Evolutionary conservation across 805 yeast species (phyloP).

Genomic region (Zygosaccharomyces pseudorouxii): DNA sequence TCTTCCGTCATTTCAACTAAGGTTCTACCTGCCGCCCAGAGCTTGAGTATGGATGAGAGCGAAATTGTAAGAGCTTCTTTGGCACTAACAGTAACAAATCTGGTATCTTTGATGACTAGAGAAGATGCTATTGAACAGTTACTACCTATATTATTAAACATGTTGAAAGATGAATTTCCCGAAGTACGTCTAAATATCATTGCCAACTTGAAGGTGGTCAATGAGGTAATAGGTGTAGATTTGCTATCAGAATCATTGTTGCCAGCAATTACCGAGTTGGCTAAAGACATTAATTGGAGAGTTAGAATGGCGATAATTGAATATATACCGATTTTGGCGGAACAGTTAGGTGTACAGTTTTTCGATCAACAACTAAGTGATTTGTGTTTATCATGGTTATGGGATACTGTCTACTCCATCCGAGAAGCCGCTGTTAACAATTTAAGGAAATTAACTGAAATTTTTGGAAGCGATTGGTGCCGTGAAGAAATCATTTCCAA

Average conservation of each 20-base stretch:
- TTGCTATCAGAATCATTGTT: conserved; percentile 77
- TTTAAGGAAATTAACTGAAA: conserved; percentile 70
- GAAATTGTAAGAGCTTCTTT: conserved; percentile 91
- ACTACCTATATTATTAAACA: conserved; percentile 81
- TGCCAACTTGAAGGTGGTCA: conserved; percentile 84
- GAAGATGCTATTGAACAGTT: conserved; percentile 77
- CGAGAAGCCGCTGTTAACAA: conserved; percentile 93
- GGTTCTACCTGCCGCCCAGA: conserved; percentile 78
- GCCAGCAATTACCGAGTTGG: conserved; percentile 94
- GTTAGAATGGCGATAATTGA: conserved; percentile 95
- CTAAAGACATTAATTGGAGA: conserved; percentile 97
- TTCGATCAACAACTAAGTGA: conserved; percentile 89
- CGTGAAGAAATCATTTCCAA: conserved; percentile 75
- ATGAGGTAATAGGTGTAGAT: conserved; percentile 91
- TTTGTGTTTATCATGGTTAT: conserved; percentile 93
- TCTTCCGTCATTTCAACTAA: conserved; percentile 55
- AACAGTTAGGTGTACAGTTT: conserved; percentile 87
- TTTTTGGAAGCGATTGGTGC: conserved; percentile 94
- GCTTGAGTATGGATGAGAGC: conserved; percentile 81
- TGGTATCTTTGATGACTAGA: conserved; percentile 81
- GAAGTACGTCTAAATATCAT: conserved; percentile 94
- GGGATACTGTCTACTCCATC: conserved; percentile 96
- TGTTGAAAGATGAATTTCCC: conserved; percentile 95
- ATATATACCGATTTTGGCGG: conserved; percentile 90
- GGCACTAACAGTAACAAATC: conserved; percentile 80